phyloP scores from a whole-genome alignment of 2,329 filamentous ascomycete species.

The Penicillium frequentans region DNA sequence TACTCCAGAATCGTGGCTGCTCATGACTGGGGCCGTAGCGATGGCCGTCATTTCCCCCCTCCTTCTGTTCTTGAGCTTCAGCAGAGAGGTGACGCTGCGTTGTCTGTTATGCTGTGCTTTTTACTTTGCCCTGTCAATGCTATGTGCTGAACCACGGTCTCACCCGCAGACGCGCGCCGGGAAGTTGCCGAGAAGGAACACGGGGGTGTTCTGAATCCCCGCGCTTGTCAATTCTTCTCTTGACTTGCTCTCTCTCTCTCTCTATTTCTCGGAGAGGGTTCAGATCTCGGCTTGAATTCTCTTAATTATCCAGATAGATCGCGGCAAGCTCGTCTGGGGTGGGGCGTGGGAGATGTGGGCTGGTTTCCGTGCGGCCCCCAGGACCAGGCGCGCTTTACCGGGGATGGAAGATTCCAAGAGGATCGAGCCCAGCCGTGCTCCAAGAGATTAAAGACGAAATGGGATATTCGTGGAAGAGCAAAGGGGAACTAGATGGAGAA shows the following conservation, averaged over 20 bases:
- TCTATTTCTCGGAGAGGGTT: neutral
- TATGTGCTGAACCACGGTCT: neutral
- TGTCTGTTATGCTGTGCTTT: neutral
- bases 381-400: neutral
- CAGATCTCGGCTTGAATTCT: neutral
- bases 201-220: neutral
- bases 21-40: slow-evolving; percentile 34
- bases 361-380: neutral
- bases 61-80: neutral
- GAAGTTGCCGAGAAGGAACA: slow-evolving; percentile 1
- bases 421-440: neutral
- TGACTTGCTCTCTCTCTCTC: neutral
- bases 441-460: neutral
- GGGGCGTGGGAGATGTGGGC: slow-evolving; percentile 8
- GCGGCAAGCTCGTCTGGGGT: slow-evolving; percentile 19
- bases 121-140: neutral
- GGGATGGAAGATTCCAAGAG: neutral
- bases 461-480: neutral
- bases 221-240: neutral
- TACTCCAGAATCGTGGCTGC: slow-evolving; percentile 34
- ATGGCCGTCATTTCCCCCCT: slow-evolving; percentile 34
- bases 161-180: slow-evolving; percentile 1
- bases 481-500: neutral
- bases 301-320: neutral
- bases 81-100: neutral